Percentiles rank a stretch among this genome's conserved stretches.
phyloP scores from a whole-genome alignment of 768 basidiomycete species.

The Tubosaeta sp. region DNA sequence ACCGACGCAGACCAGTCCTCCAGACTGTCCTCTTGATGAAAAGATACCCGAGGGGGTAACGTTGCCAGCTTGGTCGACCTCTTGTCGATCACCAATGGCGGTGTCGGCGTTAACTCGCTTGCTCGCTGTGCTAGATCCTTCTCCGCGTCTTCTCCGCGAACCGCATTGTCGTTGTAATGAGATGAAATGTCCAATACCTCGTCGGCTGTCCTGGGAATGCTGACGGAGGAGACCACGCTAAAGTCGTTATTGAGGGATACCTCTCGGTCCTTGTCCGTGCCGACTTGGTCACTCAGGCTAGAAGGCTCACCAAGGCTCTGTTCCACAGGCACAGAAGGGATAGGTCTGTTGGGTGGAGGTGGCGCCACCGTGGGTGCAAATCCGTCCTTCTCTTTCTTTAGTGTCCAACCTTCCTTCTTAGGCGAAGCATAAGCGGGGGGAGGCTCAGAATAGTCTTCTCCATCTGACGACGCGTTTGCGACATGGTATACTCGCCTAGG shows the following conservation, averaged over 20 bases:
- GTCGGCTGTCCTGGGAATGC: constrained; percentile 24
- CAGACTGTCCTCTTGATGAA: constrained; percentile 47
- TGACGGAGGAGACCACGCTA: neutral
- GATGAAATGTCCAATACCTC: constrained; percentile 29
- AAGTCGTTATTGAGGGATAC: neutral
- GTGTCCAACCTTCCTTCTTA: constrained; percentile 1
- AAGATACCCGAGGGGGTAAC: constrained; percentile 51
- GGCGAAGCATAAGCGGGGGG: constrained; percentile 45
- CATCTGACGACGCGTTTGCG: constrained; percentile 34
- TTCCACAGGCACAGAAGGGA: constrained; percentile 14
- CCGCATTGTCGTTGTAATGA: constrained; percentile 9
- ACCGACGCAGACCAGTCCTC: constrained; percentile 53
- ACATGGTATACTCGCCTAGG: constrained; percentile 41
- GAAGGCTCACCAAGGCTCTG: constrained; percentile 7
- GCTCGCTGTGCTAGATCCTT: constrained; percentile 5
- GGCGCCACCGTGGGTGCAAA: neutral
- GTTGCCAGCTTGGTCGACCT: constrained; percentile 14
- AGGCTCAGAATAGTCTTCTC: constrained; percentile 31
- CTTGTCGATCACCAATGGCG: constrained; percentile 32
- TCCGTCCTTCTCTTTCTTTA: constrained; percentile 19
- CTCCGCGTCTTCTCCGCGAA: constrained; percentile 6
- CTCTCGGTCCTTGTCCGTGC: neutral
- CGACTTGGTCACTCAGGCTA: neutral
- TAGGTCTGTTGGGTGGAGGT: constrained; percentile 14
- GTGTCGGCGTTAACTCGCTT: constrained; percentile 19